phyloP scores from a whole-genome alignment of 768 basidiomycete genomes.

The Macrolepiota albuminosa region DNA sequence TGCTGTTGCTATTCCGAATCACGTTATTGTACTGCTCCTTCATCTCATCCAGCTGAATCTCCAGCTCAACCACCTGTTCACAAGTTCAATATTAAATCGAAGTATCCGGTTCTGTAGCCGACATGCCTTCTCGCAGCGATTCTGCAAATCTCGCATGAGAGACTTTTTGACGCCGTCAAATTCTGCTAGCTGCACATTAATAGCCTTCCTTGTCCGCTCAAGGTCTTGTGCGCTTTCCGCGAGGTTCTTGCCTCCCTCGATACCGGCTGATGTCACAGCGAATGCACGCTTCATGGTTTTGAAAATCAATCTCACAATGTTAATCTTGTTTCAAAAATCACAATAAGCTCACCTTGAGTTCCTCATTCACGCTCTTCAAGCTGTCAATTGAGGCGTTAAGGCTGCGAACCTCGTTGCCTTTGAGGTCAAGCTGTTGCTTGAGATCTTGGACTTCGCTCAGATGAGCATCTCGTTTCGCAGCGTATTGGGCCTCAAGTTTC shows the following conservation, averaged over 20 bases:
- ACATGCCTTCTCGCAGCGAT: conserved; percentile 95
- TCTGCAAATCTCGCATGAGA: conserved; percentile 97
- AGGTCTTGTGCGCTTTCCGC: conserved; percentile 97
- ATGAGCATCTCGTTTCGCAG: conserved; percentile 88
- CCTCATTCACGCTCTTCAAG: conserved; percentile 94
- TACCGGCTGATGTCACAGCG: conserved; percentile 94
- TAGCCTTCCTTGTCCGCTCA: conserved; percentile 93
- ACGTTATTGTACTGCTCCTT: conserved; percentile 99
- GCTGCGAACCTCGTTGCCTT: conserved; percentile 76
- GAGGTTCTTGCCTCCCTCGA: conserved; percentile 94
- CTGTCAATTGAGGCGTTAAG: conserved; percentile 86
- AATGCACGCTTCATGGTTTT: conserved; percentile 73
- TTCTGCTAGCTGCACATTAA: conserved; percentile 96
- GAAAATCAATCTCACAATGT: conserved; percentile 12
- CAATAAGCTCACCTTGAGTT: conserved; percentile 72
- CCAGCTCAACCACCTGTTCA: conserved; percentile 90
- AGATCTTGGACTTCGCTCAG: conserved; percentile 79
- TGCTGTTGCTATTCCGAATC: conserved; percentile 96
- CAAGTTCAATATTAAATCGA: conserved; percentile 14
- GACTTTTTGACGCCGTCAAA: conserved; percentile 99
- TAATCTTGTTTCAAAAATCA: conserved; percentile 1
- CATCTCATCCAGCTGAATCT: conserved; percentile 97
- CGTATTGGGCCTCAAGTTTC: conserved; percentile 93
- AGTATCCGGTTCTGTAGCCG: conserved; percentile 11
- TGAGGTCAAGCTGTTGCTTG: conserved; percentile 85